These are phyloP conservation scores for Tricholoma bakamatsutake DNA, from an alignment of 768 basidiomycete genomes.

Conservation along the genomic window DNA sequence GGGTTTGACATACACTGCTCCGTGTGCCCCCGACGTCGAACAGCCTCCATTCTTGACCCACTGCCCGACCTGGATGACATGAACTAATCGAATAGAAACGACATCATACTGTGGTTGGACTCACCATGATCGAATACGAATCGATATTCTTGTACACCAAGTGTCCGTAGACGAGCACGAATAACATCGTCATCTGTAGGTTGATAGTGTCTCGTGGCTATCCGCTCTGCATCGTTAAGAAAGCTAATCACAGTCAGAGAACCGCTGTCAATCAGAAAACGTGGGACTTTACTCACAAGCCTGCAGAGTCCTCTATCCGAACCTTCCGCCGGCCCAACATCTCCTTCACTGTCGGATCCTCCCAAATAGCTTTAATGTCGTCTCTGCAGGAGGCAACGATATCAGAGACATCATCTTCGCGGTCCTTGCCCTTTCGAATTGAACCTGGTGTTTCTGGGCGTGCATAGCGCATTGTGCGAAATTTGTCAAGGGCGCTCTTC, in stretches of 20 bases:
- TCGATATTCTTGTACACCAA: slow-evolving; percentile 72
- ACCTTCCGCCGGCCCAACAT: slow-evolving; percentile 48
- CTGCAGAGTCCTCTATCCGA: slow-evolving; percentile 62
- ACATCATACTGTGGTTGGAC: slow-evolving; percentile 11
- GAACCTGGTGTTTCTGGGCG: slow-evolving; percentile 14
- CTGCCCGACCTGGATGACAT: slow-evolving; percentile 39
- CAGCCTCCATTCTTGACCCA: slow-evolving; percentile 70
- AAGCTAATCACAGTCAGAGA: slow-evolving; percentile 40
- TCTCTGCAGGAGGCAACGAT: slow-evolving; percentile 55
- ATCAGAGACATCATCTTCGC: slow-evolving; percentile 51
- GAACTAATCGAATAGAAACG: slow-evolving; percentile 1
- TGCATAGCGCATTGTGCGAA: slow-evolving; percentile 34
- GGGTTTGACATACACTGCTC: slow-evolving; percentile 45
- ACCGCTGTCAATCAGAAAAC: slow-evolving; percentile 1
- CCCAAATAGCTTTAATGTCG: slow-evolving; percentile 66
- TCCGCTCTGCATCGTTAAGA: slow-evolving; percentile 61
- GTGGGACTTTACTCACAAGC: slow-evolving; percentile 51
- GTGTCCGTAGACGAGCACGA: slow-evolving; percentile 70
- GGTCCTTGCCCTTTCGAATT: slow-evolving; percentile 29
- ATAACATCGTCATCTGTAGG: slow-evolving; percentile 75
- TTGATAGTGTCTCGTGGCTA: slow-evolving; percentile 56
- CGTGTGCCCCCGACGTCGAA: slow-evolving; percentile 80
- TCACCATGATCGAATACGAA: slow-evolving; percentile 61
- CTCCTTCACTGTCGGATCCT: slow-evolving; percentile 56
- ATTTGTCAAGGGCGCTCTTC: slow-evolving; percentile 56